Conservation (phyloP, 1,139 yeast genomes). For the Saccharomyces hybrid region DNA sequence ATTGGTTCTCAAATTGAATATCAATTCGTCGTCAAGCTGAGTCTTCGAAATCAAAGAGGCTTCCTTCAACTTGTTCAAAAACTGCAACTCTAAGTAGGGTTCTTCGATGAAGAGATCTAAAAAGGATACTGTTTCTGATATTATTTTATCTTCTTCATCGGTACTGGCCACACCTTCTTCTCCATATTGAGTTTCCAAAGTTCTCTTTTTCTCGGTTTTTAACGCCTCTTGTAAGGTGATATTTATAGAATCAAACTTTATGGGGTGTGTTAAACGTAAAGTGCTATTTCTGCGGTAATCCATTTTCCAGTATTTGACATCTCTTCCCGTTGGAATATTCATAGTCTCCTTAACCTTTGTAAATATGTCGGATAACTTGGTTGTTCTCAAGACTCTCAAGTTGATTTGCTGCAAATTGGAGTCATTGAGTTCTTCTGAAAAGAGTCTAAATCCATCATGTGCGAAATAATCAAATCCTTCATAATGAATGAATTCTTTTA, state of each 20-base stretch:
- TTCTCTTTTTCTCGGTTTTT: slow-evolving; percentile 23
- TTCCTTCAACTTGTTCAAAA: slow-evolving; percentile 13
- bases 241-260: slow-evolving; percentile 37
- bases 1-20: slow-evolving; percentile 19
- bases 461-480: slow-evolving; percentile 76
- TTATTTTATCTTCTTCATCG: slow-evolving; percentile 17
- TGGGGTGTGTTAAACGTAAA: slow-evolving; percentile 50
- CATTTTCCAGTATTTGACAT: slow-evolving; percentile 58
- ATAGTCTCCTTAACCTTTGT: slow-evolving; percentile 43
- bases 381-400: slow-evolving; percentile 52
- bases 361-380: slow-evolving; percentile 45
- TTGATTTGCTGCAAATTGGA: slow-evolving; percentile 44
- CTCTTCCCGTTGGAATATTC: slow-evolving; percentile 33
- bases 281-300: slow-evolving; percentile 70
- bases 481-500: slow-evolving; percentile 47
- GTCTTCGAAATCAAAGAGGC: slow-evolving; percentile 7
- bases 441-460: slow-evolving; percentile 40
- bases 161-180: neutral
- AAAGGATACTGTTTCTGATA: slow-evolving; percentile 1
- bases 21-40: slow-evolving; percentile 14
- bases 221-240: slow-evolving; percentile 40
- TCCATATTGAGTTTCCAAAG: neutral
- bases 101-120: slow-evolving; percentile 29
- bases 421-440: slow-evolving; percentile 42
- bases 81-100: slow-evolving; percentile 27